Conservation (phyloP, 306 rosid species). For the Malus fusca region DNA sequence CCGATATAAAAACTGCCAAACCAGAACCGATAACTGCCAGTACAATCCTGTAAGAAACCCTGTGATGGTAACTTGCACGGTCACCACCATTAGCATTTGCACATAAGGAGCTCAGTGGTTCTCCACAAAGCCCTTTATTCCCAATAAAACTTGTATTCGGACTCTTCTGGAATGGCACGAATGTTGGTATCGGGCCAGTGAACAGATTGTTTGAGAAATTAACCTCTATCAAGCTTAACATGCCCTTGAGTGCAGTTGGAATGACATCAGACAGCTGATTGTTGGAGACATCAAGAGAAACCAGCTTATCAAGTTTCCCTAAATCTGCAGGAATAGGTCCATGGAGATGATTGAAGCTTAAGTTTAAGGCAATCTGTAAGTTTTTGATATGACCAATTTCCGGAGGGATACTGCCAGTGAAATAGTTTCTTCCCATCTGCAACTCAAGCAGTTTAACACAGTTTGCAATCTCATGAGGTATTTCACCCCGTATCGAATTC, state of each 20-base stretch:
- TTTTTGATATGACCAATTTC: slow-evolving; percentile 90
- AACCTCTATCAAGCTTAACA: slow-evolving; percentile 97
- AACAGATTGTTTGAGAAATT: slow-evolving; percentile 86
- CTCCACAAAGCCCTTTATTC: slow-evolving; percentile 92
- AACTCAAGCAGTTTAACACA: slow-evolving; percentile 79
- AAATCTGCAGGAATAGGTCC: slow-evolving; percentile 74
- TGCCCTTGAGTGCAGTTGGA: slow-evolving; percentile 77
- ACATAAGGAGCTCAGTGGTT: slow-evolving; percentile 62
- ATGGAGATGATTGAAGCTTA: slow-evolving; percentile 87
- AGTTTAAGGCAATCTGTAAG: slow-evolving; percentile 87
- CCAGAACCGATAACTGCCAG: slow-evolving; percentile 87
- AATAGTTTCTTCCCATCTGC: slow-evolving; percentile 77
- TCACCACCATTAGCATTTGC: slow-evolving; percentile 40
- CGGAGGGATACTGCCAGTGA: slow-evolving; percentile 70
- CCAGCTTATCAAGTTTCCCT: slow-evolving; percentile 94
- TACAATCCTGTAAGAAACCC: slow-evolving; percentile 84
- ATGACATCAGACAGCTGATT: slow-evolving; percentile 73
- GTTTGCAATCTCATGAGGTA: slow-evolving; percentile 83
- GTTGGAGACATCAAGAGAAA: slow-evolving; percentile 81
- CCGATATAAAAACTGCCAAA: slow-evolving; percentile 76
- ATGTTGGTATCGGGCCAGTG: slow-evolving; percentile 69
- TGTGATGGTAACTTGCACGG: slow-evolving; percentile 53
- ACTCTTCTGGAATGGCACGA: slow-evolving; percentile 89
- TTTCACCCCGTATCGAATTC: slow-evolving; percentile 86
- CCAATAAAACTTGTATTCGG: slow-evolving; percentile 71